Percentiles rank a stretch among this genome's conserved stretches.
These are phyloP conservation scores for Salvia rosmarinus DNA, from an alignment of 257 asterid genomes.

Conservation along the genomic window DNA sequence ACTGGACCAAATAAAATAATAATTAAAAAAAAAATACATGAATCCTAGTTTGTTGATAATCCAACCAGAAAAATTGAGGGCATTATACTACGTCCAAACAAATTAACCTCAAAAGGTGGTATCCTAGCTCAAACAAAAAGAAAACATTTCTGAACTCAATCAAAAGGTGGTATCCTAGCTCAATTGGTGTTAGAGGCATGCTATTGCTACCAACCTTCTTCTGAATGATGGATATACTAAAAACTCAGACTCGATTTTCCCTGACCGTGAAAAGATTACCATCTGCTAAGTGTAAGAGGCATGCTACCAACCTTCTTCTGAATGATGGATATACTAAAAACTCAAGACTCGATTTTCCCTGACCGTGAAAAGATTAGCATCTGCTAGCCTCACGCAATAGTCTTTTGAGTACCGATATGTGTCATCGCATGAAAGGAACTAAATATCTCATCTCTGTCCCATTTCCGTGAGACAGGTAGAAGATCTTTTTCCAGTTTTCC, in stretches of 20 bases:
- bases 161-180: background rate
- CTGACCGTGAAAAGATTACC: slow-evolving; percentile 4
- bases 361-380: slow-evolving; percentile 1
- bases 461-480: slow-evolving; percentile 84
- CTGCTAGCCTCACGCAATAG: slow-evolving; percentile 15
- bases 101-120: background rate
- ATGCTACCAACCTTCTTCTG: slow-evolving; percentile 14
- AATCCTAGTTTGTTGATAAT: background rate
- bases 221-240: slow-evolving; percentile 7
- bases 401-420: background rate
- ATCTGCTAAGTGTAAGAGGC: slow-evolving; percentile 11
- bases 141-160: background rate
- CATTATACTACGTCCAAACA: background rate
- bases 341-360: background rate
- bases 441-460: slow-evolving; percentile 89
- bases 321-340: slow-evolving; percentile 8
- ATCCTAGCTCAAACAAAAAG: slow-evolving; percentile 6
- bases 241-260: slow-evolving; percentile 6
- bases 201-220: slow-evolving; percentile 2
- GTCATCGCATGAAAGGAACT: slow-evolving; percentile 87
- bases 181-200: background rate
- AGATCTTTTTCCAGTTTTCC: slow-evolving; percentile 95
- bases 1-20: too few relatives aligned
- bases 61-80: background rate
- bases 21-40: background rate